Evolutionary conservation across 108 stramenopile genomes (phyloP), one percentile per base, ranked within the genome.

Genomic region (Cyclotella baltica): DNA sequence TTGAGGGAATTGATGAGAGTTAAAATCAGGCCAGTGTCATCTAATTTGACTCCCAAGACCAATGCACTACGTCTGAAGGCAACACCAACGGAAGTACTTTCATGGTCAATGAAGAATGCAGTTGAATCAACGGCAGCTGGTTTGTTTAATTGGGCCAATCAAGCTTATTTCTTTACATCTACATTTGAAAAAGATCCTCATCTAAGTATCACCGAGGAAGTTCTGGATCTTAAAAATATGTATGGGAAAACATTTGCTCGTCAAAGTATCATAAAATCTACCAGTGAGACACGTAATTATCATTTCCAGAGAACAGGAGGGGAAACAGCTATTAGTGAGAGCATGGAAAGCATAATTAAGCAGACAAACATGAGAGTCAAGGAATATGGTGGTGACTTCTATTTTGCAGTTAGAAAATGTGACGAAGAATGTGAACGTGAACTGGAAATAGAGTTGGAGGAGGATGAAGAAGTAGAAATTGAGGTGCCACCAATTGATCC

Each of bases 401-500:
- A 52, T 16, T 33, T 30, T 35, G 22, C 73, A 38, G 73, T 46
- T 16, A 2, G 35, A 51, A 47, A 50, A 31, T 53, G 76, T 16
- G 84, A 80, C 51, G 84, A 85, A 76, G 84, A 77, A 74, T 84
- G 88, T 30, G 88, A 87, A 74, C 70, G 88, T 64, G 84, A 89
- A 40, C 35, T 84, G 29, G 83, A 86, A 47, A 40, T 81, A 28
- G 80, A 86, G 67, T 19, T 70, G 3, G 83, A 86, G 67, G 31
- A 66, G 18, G 85, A 86, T 68, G 83, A 78, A 50, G 88, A 88
- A 57, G 53, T 62, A 46, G 85, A 86, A 36, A 62, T 82, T 50
- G 85, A 88, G 81, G 18, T 84, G 15, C 62, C 65, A 22, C 29
- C 19, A 19, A 37, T 81, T 77, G 15, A 9, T 25, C 83, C 86